phyloP scores from a whole-genome alignment of 164 flowering plant genomes.

The Brasenia schreberi region DNA sequence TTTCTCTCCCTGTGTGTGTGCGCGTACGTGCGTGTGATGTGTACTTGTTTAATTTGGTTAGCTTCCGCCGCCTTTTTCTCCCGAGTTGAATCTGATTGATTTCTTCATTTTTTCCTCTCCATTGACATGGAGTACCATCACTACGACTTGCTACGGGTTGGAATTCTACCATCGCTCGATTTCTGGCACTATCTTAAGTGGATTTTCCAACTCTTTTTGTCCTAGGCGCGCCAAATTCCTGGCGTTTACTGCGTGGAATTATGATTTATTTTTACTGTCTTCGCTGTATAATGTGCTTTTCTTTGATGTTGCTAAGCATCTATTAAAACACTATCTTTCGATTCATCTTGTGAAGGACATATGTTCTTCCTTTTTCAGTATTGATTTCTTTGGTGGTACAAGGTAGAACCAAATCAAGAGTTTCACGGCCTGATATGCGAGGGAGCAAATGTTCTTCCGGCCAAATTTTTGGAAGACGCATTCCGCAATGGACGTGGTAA shows the following conservation, averaged over 20 bases:
- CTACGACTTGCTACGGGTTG: no score
- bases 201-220: no score
- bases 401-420: slow-evolving; percentile 99
- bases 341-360: neutral
- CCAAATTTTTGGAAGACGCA: slow-evolving; percentile 78
- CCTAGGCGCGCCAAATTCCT: no score
- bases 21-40: no score
- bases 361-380: neutral
- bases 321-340: neutral
- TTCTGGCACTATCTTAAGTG: no score
- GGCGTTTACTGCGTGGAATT: neutral
- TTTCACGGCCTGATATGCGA: slow-evolving; percentile 95
- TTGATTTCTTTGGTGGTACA: slow-evolving; percentile 28
- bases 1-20: no score
- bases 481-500: slow-evolving; percentile 89
- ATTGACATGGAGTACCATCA: no score
- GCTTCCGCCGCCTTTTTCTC: no score
- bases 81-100: no score
- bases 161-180: no score
- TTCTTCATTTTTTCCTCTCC: no score
- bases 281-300: neutral
- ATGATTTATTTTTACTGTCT: neutral
- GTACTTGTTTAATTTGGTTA: no score
- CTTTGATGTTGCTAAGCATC: neutral
- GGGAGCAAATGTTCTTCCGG: slow-evolving; percentile 95